Evolutionary conservation across 179 eudicot species (phyloP).

Genomic region (Amaranthus tricolor): DNA sequence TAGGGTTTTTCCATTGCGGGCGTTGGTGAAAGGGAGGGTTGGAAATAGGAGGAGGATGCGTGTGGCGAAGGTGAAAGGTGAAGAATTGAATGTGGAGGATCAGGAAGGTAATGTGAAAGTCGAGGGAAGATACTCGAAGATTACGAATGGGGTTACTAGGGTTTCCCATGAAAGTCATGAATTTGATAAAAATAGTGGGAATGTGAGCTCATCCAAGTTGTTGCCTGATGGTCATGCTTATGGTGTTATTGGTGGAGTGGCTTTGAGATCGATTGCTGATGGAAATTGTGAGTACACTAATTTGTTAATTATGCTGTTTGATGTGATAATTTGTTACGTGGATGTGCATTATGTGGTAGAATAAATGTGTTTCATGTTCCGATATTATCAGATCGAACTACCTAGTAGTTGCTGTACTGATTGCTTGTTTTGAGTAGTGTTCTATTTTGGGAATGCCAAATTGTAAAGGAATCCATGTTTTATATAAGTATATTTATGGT

Average conservation of each 20-base stretch:
- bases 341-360: slow-evolving; percentile 4
- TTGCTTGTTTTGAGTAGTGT: not conserved
- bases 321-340: not conserved
- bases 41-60: slow-evolving; percentile 32
- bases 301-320: not conserved
- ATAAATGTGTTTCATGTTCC: not conserved
- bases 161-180: slow-evolving; percentile 28
- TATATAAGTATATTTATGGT: too few relatives aligned
- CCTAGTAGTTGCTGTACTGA: not conserved
- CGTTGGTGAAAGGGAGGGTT: slow-evolving; percentile 61
- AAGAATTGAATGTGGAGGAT: slow-evolving; percentile 28
- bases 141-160: slow-evolving; percentile 40
- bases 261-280: slow-evolving; percentile 33
- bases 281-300: slow-evolving; percentile 42
- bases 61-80: slow-evolving; percentile 25
- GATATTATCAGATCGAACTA: slow-evolving; percentile 2
- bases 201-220: slow-evolving; percentile 11
- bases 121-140: slow-evolving; percentile 27
- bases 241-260: slow-evolving; percentile 26
- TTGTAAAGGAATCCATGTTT: too few relatives aligned
- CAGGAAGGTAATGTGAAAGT: slow-evolving; percentile 17
- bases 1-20: slow-evolving; percentile 62
- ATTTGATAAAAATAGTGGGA: slow-evolving; percentile 22
- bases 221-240: slow-evolving; percentile 35
- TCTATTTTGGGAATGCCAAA: not conserved